Conservation (phyloP, 169 alveolate species). For the Eimeria tenella region DNA sequence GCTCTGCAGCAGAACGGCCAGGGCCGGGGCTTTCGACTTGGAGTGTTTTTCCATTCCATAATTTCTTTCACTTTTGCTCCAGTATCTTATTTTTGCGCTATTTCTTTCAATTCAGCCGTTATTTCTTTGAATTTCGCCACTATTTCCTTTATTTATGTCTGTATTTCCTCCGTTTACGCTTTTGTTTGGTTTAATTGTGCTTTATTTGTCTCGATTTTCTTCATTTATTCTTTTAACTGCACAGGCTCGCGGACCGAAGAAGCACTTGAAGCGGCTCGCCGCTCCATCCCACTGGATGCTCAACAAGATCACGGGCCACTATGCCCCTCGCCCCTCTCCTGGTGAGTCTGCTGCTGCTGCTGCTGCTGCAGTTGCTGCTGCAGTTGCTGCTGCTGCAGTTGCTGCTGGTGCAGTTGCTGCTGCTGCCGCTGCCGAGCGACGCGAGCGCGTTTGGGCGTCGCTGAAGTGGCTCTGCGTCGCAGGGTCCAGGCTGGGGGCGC, state of each 20-base stretch:
- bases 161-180: background rate
- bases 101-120: background rate
- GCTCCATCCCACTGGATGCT: slow-evolving; percentile 99
- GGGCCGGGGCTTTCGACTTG: too few relatives aligned
- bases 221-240: background rate
- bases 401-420: background rate
- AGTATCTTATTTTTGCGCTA: background rate
- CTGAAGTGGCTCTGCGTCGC: too few relatives aligned
- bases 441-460: too few relatives aligned
- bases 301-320: slow-evolving; percentile 97
- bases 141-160: background rate
- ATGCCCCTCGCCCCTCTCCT: slow-evolving; percentile 91
- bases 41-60: too few relatives aligned
- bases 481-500: too few relatives aligned
- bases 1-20: too few relatives aligned
- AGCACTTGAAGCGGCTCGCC: slow-evolving; percentile 98
- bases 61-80: too few relatives aligned
- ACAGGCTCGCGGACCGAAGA: slow-evolving; percentile 99
- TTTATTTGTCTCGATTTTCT: background rate
- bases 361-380: background rate
- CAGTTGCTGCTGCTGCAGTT: background rate
- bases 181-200: background rate
- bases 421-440: too few relatives aligned
- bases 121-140: background rate
- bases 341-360: slow-evolving; percentile 95